A percentile compares a stretch with the other conserved stretches of the same genome.
Evolutionary conservation across 192 early-diverging fungal species (phyloP).

Genomic region (Funneliformis geosporum): DNA sequence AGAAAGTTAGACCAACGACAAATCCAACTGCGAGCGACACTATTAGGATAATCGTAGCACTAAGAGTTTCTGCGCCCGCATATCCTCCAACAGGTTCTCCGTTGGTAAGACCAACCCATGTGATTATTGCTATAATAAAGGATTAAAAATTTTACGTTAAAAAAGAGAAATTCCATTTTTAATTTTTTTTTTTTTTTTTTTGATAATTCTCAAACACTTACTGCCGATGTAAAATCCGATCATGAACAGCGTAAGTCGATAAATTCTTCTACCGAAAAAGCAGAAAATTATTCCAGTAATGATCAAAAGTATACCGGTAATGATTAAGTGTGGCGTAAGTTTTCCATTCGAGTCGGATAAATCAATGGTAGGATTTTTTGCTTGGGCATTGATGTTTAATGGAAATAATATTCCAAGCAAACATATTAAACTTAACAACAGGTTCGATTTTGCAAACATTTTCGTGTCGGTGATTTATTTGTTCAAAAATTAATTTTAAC

Average conservation of each 20-base stretch:
- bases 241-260: slow-evolving; percentile 72
- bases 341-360: neutral
- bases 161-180: neutral
- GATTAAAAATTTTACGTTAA: neutral
- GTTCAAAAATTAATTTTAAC: neutral
- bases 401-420: neutral
- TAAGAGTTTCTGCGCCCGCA: slow-evolving; percentile 32
- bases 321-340: slow-evolving; percentile 33
- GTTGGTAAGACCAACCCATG: slow-evolving; percentile 54
- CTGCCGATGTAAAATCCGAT: slow-evolving; percentile 73
- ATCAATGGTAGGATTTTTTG: neutral
- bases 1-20: slow-evolving; percentile 61
- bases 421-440: neutral
- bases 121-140: slow-evolving; percentile 39
- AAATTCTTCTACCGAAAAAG: slow-evolving; percentile 68
- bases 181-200: too few species aligned
- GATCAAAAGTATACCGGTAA: slow-evolving; percentile 66
- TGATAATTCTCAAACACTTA: slow-evolving; percentile 34
- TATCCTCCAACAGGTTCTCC: slow-evolving; percentile 46
- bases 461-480: neutral
- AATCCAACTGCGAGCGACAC: slow-evolving; percentile 65
- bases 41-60: slow-evolving; percentile 56
- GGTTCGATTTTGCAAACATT: neutral
- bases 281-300: slow-evolving; percentile 64
- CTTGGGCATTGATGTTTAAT: neutral